phyloP scores from a whole-genome alignment of 1,284 basidiomycete species.

The Melampsora abietis-canadensis region DNA sequence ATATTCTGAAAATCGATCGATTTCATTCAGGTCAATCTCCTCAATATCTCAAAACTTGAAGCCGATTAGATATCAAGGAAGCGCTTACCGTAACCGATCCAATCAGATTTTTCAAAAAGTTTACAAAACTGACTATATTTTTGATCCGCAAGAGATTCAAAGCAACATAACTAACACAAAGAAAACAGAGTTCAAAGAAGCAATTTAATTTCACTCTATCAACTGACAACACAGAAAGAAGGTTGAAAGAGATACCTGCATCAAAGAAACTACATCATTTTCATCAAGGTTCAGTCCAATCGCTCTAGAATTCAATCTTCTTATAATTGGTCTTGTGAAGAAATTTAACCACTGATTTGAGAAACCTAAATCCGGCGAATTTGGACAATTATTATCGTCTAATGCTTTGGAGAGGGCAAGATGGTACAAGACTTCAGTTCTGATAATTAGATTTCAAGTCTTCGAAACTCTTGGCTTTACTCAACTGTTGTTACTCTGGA shows the following conservation, averaged over 20 bases:
- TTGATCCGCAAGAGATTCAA: constrained; percentile 24
- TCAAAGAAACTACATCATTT: constrained; percentile 16
- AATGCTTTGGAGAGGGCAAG: constrained; percentile 3
- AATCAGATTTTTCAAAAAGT: constrained; percentile 18
- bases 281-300: neutral
- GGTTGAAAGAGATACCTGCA: constrained; percentile 12
- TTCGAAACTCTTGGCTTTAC: no score
- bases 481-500: no score
- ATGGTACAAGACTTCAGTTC: neutral
- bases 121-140: constrained; percentile 19
- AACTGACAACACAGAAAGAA: neutral
- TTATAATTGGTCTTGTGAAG: constrained; percentile 1
- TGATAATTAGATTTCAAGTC: no score
- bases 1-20: constrained; percentile 2
- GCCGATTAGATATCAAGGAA: neutral
- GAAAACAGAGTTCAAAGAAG: no score
- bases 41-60: neutral
- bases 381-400: constrained; percentile 37
- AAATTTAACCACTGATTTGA: constrained; percentile 4
- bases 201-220: no score
- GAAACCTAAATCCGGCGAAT: neutral
- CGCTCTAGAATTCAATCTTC: constrained; percentile 18
- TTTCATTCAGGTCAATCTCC: neutral
- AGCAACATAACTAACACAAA: constrained; percentile 22
- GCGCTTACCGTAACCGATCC: constrained; percentile 11